phyloP scores from a whole-genome alignment of 2,329 filamentous ascomycete species.

The Escovopsis sp. region DNA sequence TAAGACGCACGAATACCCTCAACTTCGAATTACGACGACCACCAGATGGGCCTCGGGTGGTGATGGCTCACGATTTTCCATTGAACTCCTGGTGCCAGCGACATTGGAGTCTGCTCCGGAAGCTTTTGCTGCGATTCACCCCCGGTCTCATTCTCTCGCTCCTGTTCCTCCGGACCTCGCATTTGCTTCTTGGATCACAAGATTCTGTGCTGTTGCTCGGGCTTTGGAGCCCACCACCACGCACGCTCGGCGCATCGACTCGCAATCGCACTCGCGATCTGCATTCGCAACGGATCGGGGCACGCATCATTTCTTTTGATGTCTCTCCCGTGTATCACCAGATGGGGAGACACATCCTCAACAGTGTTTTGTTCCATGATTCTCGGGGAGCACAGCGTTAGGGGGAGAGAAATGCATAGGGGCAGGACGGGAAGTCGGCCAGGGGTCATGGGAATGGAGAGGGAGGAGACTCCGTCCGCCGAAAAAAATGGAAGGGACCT shows the following conservation, averaged over 20 bases:
- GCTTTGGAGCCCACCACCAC: background rate
- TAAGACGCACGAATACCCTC: slow-evolving; percentile 28
- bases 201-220: background rate
- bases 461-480: background rate
- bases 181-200: background rate
- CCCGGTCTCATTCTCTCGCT: slow-evolving; percentile 4
- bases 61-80: slow-evolving; percentile 24
- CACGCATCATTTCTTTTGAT: no score
- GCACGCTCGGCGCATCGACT: no score
- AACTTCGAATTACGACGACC: slow-evolving; percentile 24
- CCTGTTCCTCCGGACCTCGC: background rate
- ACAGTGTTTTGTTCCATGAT: no score
- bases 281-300: no score
- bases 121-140: slow-evolving; percentile 3
- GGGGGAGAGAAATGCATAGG: no score
- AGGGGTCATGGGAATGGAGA: no score
- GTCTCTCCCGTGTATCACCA: no score
- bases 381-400: no score
- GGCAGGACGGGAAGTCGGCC: no score
- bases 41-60: slow-evolving; percentile 22
- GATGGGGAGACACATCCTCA: no score
- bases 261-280: no score
- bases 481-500: background rate
- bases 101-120: slow-evolving; percentile 8
- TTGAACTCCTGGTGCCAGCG: slow-evolving; percentile 18